Evolutionary conservation across 2,329 filamentous ascomycete genomes (phyloP), one percentile per base, ranked within the genome.

Genomic region (Pseudogymnoascus pannorum): DNA sequence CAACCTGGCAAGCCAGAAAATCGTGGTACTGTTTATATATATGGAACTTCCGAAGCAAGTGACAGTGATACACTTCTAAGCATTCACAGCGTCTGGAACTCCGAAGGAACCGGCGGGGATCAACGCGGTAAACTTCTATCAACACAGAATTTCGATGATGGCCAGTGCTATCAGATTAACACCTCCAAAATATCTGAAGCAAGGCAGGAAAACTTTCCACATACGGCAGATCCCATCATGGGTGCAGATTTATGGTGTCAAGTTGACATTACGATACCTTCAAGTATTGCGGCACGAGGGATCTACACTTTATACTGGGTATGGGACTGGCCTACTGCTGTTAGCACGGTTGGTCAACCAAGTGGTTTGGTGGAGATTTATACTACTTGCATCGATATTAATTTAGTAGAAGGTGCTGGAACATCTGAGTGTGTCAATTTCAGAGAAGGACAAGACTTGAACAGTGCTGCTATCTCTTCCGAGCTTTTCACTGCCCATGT

Each of bases 241-340:
- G 58, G 58, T 29, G n/a, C 3, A 12, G 36, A 60, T 16, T 20
- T 42, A 16, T 42, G 38, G 38, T 42, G 58, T 31, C 58, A 59
- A 42, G 35, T 20, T 20, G 36, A 59, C 20, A 22, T 59, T 59
- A 38, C 29, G 11, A 20, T 31, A 58, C 22, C 35, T 31, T 20
- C 22, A 58, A 31, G 18, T 35, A 38, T 35, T 42, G 16, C 58
- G 26, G 72, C 78, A 6, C 85, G 85, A 42, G 81, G 85, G 44
- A 79, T 81, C 31, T 89, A 91, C 72, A 92, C 91, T 3, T 75
- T 95, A 60, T 94, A 95, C 78, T 97, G 92, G 92, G 86, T 96
- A 58, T 97, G 92, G 92, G 87, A 94, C 74, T 97, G 91, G 91
- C 87, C 87, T 20, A 60, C 58, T 60, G 75, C 75, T 69, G 9